Base-by-base conservation (phyloP, 2,329 filamentous ascomycete species). In the Pestalotiopsis sp. region DNA sequence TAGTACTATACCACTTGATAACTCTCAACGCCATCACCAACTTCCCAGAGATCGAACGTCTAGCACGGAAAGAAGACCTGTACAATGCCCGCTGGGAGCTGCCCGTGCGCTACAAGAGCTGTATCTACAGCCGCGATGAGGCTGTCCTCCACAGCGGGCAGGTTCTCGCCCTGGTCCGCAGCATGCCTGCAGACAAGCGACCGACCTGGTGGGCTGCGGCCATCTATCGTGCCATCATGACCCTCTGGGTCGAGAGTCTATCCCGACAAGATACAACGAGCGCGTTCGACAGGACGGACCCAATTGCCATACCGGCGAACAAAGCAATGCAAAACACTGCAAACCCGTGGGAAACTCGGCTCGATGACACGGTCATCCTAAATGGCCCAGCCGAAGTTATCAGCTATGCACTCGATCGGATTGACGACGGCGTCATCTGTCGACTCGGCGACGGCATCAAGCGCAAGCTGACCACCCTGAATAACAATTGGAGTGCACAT, bases 201-300 rank as follows among this genome's bases (percentile, higher is more conserved):
- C 91, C 91, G 5, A 87, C 85, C 49, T 93, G 91, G 91, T 93
- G 91, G 91, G 82, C 89, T n/a, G 87, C 85, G 1, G 91, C 90
- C 3, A 81, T 93, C 56, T 93, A 93, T 76, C 88, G 91, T n/a
- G 90, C 86, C 1, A 85, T 85, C 3, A 80, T 92, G 68, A 85
- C 90, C 56, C 80, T 91, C 2, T 92, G 89, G 90, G 83, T 86
- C 2, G 88, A 91, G 72, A 87, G 88, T 72, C 78, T 91, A 67
- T 82, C 81, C 5, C 83, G 84, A 68, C 82, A 84, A 56, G 80
- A 84, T 69, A 75, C 77, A 2, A 68, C 72, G 1, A 62, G 84
- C 1, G 78, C 80, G 23, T 73, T 77, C 0, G 27, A 31, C 27
- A 31, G 27, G 5, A 31, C 27, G 27, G 27, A 31, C 27, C 27